Percentiles rank a stretch among this genome's conserved stretches.
Conservation (phyloP, 352 stramenopile genomes). For the Globisporangium abappressorium region DNA sequence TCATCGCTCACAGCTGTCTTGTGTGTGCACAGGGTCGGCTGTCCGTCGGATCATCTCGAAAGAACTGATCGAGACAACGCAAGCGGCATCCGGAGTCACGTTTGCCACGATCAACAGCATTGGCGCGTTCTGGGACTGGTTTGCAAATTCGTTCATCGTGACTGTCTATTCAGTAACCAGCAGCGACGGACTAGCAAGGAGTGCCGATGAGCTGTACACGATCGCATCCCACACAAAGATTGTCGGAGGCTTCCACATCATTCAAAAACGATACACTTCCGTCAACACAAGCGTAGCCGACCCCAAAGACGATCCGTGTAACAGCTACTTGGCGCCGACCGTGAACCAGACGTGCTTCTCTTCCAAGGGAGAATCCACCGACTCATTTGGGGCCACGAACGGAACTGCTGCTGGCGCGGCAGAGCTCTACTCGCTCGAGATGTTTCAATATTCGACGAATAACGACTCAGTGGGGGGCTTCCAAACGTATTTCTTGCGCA, state of each 20-base stretch:
- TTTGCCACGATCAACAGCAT: conserved; percentile 43
- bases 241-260: conserved; percentile 62
- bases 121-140: conserved; percentile 56
- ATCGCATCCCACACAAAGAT: conserved; percentile 63
- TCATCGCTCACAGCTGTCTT: neutral
- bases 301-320: conserved; percentile 42
- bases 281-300: conserved; percentile 42
- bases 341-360: conserved; percentile 45
- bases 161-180: conserved; percentile 40
- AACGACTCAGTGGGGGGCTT: conserved; percentile 42
- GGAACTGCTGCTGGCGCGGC: conserved; percentile 25
- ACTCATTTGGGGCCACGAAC: conserved; percentile 37
- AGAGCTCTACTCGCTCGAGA: conserved; percentile 38
- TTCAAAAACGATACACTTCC: conserved; percentile 43
- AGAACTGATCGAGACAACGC: conserved; percentile 41
- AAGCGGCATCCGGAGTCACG: conserved; percentile 29
- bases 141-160: conserved; percentile 52
- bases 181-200: conserved; percentile 20
- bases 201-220: conserved; percentile 40
- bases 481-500: conserved; percentile 62
- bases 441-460: conserved; percentile 52
- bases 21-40: conserved; percentile 32
- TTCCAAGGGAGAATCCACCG: conserved; percentile 24
- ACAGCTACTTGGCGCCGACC: conserved; percentile 38
- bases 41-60: conserved; percentile 57